Base-by-base conservation (phyloP, 2,329 filamentous ascomycete genomes). In the Penicillium sp. region DNA sequence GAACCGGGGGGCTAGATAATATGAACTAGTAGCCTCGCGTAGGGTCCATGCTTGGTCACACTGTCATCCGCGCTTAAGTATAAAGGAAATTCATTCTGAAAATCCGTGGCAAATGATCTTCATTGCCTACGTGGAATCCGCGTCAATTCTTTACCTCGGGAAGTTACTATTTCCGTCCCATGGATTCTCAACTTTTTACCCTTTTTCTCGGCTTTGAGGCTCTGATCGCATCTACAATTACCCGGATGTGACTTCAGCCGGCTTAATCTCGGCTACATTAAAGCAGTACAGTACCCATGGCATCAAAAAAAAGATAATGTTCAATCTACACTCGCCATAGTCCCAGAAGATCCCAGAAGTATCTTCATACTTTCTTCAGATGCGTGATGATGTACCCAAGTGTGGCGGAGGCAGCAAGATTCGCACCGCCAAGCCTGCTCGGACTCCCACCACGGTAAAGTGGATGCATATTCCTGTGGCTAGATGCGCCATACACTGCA, bases 401-500 rank as follows among this genome's bases (percentile, higher is more conserved):
- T 53, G 50, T 53, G 50, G 42, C 50, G 45, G 50, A 53, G 50
- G 50, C 50, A 53, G 23, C 50, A 53, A 45, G 27, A 53, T 53
- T 53, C 9, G 42, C 43, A 46, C 13, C 43, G 50, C 50, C 50
- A 53, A 53, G 50, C 31, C 26, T 16, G 19, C 50, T 45, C 16
- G 23, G 31, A 31, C 50, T n/a, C 50, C 19, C 39, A 39, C 19
- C 50, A 13, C 25, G 50, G n/a, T 16, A 45, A 44, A 13, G 50
- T 46, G 37, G 42, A 42, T 43, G 39, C 42, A 26, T 53, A 27
- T 31, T n/a, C n/a, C n/a, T 19, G 7, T 39, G 35, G 35, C 35
- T 39, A 33, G 13, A 33, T 33, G 13, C 25, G 25, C 26, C 42
- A 37, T 16, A 46, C 29, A 35, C 19, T 27, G 21, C 47, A 25